A percentile compares a stretch with the other conserved stretches of the same genome.
Conservation (phyloP, 1,284 basidiomycete species). For the Cryptococcus jaspeensis region DNA sequence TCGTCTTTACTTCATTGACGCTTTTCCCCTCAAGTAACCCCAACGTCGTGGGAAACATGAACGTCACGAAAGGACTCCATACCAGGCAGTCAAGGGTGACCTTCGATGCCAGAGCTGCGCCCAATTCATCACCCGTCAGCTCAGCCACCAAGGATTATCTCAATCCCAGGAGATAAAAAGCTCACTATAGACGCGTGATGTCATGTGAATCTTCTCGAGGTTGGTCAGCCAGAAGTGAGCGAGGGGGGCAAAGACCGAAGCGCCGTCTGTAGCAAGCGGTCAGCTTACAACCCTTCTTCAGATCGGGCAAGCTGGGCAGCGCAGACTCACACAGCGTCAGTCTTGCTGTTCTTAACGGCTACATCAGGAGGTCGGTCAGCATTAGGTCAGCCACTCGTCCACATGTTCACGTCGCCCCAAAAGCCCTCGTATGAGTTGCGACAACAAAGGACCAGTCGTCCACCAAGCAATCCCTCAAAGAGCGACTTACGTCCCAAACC, state of each 20-base stretch:
- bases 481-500: conserved; percentile 20
- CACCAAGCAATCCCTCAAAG: background rate
- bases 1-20: conserved; percentile 35
- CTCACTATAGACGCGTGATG: conserved; percentile 29
- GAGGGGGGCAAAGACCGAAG: conserved; percentile 42
- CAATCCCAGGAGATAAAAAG: background rate
- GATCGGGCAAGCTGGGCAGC: conserved; percentile 25
- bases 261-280: conserved; percentile 14
- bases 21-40: conserved; percentile 47
- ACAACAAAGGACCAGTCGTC: background rate
- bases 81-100: conserved; percentile 30
- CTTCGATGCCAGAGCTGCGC: conserved; percentile 27
- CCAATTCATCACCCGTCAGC: conserved; percentile 1
- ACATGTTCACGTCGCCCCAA: no score
- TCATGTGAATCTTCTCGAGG: conserved; percentile 32
- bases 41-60: conserved; percentile 44
- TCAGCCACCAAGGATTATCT: background rate
- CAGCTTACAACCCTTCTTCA: conserved; percentile 4
- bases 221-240: conserved; percentile 37
- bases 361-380: background rate
- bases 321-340: conserved; percentile 65
- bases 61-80: conserved; percentile 43
- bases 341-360: conserved; percentile 70
- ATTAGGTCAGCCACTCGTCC: no score
- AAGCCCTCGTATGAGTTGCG: no score